Evolutionary conservation across 495 filamentous ascomycete genomes (phyloP).

Genomic region (Penicillium canariense): DNA sequence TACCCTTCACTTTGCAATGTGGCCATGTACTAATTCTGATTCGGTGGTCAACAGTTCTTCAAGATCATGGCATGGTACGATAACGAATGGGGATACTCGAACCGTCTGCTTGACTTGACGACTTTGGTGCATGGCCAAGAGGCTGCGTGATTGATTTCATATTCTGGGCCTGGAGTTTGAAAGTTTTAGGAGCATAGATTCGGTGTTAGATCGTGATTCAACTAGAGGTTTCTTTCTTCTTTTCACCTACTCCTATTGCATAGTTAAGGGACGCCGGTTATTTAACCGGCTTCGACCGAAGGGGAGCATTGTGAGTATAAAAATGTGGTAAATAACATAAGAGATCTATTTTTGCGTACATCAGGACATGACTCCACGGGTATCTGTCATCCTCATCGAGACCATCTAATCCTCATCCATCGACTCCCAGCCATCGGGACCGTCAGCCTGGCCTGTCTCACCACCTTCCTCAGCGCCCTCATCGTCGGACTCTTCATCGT

Average conservation of each 20-base stretch:
- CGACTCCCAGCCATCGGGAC: conserved; percentile 71
- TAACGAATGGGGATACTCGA: conserved; percentile 41
- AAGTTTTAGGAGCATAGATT: not conserved
- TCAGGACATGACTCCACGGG: conserved; percentile 25
- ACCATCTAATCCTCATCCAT: conserved; percentile 76
- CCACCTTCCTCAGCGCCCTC: conserved; percentile 59
- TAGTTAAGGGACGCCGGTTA: no score
- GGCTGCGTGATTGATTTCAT: conserved; percentile 9
- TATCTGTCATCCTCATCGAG: conserved; percentile 20
- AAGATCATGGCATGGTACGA: conserved; percentile 43
- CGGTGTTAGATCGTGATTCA: not conserved
- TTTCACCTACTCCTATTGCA: not conserved
- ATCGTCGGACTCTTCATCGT: conserved; percentile 63
- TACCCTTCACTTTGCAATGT: not conserved
- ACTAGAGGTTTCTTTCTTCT: not conserved
- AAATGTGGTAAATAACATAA: conserved; percentile 10
- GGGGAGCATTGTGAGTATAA: conserved; percentile 4
- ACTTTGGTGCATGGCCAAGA: conserved; percentile 23
- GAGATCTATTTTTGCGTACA: conserved; percentile 28
- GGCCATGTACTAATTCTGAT: not conserved
- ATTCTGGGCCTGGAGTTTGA: conserved; percentile 1
- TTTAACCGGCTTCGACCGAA: fast-evolving
- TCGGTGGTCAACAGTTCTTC: conserved; percentile 24
- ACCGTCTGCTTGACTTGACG: conserved; percentile 34
- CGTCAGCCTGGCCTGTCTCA: conserved; percentile 39